Percentiles rank a stretch among this genome's conserved stretches.
Conservation (phyloP, 2,329 filamentous ascomycete genomes). For the Phialophora macrospora region DNA sequence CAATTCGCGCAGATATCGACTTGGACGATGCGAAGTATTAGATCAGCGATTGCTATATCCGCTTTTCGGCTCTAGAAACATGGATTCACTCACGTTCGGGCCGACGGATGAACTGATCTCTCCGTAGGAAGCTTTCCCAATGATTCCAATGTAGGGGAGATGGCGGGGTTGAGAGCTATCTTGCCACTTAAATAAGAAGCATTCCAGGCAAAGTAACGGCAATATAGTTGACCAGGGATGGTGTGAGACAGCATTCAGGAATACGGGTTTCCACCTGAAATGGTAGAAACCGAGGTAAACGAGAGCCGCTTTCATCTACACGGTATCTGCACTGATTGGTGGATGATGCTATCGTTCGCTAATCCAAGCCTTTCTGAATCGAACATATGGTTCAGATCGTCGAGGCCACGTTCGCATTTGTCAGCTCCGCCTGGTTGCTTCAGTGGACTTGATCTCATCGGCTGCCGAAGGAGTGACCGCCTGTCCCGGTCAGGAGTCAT, state of each 20-base stretch:
- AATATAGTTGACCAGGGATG: background rate
- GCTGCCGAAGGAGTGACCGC: background rate
- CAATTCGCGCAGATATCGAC: background rate
- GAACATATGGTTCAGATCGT: background rate
- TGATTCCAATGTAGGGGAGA: background rate
- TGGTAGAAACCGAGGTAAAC: conserved; percentile 13
- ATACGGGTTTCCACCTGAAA: background rate
- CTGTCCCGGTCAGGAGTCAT: background rate
- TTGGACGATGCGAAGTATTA: background rate
- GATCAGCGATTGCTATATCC: background rate
- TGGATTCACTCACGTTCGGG: background rate
- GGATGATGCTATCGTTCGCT: background rate
- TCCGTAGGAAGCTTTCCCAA: background rate
- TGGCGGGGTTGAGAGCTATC: background rate
- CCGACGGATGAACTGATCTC: conserved; percentile 5
- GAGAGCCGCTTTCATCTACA: background rate
- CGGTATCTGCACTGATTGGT: conserved; percentile 9
- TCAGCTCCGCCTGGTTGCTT: background rate
- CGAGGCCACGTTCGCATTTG: conserved; percentile 4
- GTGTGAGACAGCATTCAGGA: background rate
- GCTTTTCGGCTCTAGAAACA: background rate
- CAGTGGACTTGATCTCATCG: background rate
- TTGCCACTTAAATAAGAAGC: background rate
- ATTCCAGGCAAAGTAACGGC: background rate
- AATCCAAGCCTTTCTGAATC: background rate